A percentile compares a stretch with the other conserved stretches of the same genome.
phyloP scores from a whole-genome alignment of 345 rosid genomes.

The Eucalyptus cloeziana region DNA sequence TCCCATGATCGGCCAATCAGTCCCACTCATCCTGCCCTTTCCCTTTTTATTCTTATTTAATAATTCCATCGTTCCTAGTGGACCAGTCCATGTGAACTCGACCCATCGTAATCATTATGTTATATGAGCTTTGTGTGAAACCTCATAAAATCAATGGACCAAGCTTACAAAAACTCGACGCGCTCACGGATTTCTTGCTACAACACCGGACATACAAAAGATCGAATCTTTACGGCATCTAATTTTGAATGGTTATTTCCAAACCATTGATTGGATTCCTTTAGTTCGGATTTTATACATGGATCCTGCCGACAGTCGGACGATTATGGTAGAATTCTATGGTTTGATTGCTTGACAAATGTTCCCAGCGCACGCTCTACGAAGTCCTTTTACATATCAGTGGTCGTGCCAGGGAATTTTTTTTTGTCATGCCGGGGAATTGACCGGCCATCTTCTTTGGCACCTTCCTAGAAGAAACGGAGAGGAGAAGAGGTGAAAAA shows the following conservation, averaged over 20 bases:
- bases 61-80: not conserved
- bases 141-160: not conserved
- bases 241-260: not conserved
- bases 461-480: not conserved
- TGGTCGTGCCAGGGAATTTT: not conserved
- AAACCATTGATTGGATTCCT: not conserved
- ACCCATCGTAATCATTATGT: not conserved
- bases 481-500: no score
- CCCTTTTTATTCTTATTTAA: not conserved
- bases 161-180: not conserved
- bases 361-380: not conserved
- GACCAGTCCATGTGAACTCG: not conserved
- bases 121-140: not conserved
- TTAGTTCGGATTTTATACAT: not conserved
- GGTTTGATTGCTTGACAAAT: not conserved
- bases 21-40: not conserved
- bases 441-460: not conserved
- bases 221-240: not conserved
- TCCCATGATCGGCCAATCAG: not conserved
- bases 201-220: not conserved
- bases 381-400: not conserved
- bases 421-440: not conserved
- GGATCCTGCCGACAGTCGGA: not conserved
- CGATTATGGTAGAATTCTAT: not conserved
- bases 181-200: not conserved